A percentile compares a stretch with the other conserved stretches of the same genome.
Conservation (phyloP, 1,284 basidiomycete genomes). For the Ganoderma multipileum region DNA sequence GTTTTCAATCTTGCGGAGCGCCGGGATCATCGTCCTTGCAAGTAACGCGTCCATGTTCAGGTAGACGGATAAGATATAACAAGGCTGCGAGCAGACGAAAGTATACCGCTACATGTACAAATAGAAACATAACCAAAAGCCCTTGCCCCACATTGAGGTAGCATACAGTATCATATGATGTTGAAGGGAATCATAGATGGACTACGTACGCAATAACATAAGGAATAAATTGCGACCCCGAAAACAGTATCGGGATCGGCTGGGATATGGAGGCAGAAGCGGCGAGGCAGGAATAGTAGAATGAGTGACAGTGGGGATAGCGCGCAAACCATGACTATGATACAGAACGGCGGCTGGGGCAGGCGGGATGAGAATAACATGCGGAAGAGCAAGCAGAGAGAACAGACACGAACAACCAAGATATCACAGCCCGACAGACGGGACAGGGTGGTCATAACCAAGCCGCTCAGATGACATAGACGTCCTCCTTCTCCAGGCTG, state of each 20-base stretch:
- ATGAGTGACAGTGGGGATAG: background rate
- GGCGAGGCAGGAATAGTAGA: background rate
- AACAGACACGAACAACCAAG: background rate
- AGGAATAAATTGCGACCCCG: background rate
- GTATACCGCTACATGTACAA: background rate
- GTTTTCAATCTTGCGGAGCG: too few species aligned
- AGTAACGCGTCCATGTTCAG: background rate
- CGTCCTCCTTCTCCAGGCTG: slow-evolving; percentile 41
- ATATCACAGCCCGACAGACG: background rate
- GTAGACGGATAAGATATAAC: background rate
- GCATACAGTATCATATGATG: background rate
- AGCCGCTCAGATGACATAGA: slow-evolving; percentile 37
- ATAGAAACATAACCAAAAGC: background rate
- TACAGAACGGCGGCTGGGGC: background rate
- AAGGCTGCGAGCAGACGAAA: background rate
- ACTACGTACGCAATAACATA: background rate
- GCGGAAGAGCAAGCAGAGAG: background rate
- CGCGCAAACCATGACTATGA: background rate
- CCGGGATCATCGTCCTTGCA: too few species aligned
- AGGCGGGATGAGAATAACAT: background rate
- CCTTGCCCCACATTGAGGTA: background rate
- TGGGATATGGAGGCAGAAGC: background rate
- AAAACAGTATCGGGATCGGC: background rate
- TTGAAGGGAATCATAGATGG: background rate
- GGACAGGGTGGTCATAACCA: background rate